Conservation (phyloP, 2,329 filamentous ascomycete genomes). For the Diaporthe sp. region DNA sequence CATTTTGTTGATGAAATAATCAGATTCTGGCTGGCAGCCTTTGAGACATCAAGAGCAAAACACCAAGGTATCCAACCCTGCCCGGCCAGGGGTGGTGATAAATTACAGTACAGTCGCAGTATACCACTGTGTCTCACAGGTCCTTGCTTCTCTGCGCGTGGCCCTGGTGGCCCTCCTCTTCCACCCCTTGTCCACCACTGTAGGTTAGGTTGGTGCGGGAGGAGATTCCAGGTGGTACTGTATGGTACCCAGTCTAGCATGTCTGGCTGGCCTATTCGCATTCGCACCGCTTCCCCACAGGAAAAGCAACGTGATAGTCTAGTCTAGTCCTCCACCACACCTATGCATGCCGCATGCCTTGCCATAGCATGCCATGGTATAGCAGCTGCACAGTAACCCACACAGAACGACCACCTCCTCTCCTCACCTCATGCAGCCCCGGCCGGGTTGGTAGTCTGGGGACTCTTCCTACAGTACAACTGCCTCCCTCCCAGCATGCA, state of each 20-base stretch:
- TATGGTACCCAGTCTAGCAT: neutral
- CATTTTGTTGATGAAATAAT: neutral
- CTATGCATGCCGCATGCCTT: neutral
- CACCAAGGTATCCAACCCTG: neutral
- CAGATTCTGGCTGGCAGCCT: neutral
- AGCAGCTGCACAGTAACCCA: conserved; percentile 19
- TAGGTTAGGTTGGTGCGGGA: conserved; percentile 9
- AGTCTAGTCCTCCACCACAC: neutral
- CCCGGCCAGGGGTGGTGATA: neutral
- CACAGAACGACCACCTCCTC: conserved; percentile 8
- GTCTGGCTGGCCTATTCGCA: conserved; percentile 7
- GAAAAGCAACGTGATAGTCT: conserved; percentile 24
- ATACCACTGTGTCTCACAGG: neutral
- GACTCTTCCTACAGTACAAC: neutral
- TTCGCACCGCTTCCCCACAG: conserved; percentile 18
- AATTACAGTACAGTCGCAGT: conserved; percentile 19
- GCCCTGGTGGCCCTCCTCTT: neutral
- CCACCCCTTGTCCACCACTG: neutral
- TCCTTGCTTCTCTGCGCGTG: conserved; percentile 6
- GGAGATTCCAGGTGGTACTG: conserved; percentile 16
- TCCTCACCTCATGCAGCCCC: conserved; percentile 13
- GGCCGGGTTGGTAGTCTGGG: conserved; percentile 1
- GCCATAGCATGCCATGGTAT: conserved; percentile 8
- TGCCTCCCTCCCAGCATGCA: conserved; percentile 17
- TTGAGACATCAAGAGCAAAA: neutral